phyloP scores from a whole-genome alignment of 176 grass and related monocot genomes.

The Echinochloa phyllopogon region DNA sequence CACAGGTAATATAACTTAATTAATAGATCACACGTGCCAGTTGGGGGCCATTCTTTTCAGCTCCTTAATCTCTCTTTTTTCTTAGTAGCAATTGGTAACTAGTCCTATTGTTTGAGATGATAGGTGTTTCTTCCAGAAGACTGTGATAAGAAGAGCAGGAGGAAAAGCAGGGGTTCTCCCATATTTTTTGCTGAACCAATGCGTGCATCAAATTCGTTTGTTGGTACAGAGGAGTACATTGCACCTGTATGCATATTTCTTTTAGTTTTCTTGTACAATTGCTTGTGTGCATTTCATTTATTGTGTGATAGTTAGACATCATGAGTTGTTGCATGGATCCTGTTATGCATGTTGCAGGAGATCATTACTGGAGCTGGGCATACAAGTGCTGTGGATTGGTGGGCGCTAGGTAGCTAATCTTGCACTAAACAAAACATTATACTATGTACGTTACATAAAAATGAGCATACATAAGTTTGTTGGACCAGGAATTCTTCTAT shows the following conservation, averaged over 20 bases:
- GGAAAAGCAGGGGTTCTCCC: constrained; percentile 59
- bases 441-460: neutral
- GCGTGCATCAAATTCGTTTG: constrained; percentile 97
- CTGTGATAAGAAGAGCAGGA: constrained; percentile 53
- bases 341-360: constrained; percentile 61
- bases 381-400: constrained; percentile 97
- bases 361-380: constrained; percentile 88
- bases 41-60: constrained; percentile 3
- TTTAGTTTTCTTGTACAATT: neutral
- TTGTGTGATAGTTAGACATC: neutral
- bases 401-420: constrained; percentile 72
- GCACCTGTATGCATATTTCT: constrained; percentile 76
- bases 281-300: neutral
- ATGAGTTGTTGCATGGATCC: constrained; percentile 9
- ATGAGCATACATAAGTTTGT: neutral
- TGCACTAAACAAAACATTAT: neutral
- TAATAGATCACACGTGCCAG: neutral
- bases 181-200: constrained; percentile 90
- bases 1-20: constrained; percentile 56
- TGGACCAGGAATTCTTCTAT: constrained; percentile 77
- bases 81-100: constrained; percentile 14
- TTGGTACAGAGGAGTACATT: constrained; percentile 98
- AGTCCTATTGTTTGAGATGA: constrained; percentile 35
- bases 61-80: neutral
- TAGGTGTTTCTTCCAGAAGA: constrained; percentile 78